Evolutionary conservation across 148 eudicot species (phyloP), one percentile per base, ranked within the genome.

Genomic region (Linanthus parryae): DNA sequence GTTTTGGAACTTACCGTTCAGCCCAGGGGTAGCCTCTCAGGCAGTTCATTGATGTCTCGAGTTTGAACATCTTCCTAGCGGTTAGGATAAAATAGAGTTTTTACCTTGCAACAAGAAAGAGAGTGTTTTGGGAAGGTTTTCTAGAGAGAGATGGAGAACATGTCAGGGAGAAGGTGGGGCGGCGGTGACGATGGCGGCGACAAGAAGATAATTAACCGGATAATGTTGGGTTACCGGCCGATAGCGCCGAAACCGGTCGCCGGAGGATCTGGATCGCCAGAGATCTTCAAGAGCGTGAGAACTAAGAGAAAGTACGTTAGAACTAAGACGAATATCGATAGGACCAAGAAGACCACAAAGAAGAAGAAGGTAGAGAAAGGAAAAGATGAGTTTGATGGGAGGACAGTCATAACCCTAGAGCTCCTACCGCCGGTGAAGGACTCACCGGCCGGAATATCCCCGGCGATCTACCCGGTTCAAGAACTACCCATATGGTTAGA

Each of bases 221-320:
- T 81, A 17, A 71, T 81, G 83, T 64, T 74, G 5, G 47, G 75
- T 42, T 81, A 64, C 76, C 75, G 88, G 45, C 88, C 88, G 38
- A 81, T 81, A 10, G 88, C 83, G 8, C 88, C 88, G 7, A 81
- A 74, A 47, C 88, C 83, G 17, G 62, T 13, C 2, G 24, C 62
- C 27, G 60, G 35, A 0, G 62, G 48, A n/a, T 35, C 69, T 7
- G 44, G 23, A 0, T 20, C 43, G 26, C 41, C 27, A 17, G 54
- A 31, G 30, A 43, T 44, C 17, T 62, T 48, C 50, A 56, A 3
- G 5, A 29, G 36, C 4, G 51, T 19, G 12, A 68, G 74, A 59
- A 11, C 59, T 1, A 81, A 77, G 62, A 58, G 80, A 27, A 80
- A 76, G 69, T 77, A 81, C 64, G 77, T 71, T 30, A 61, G 75